phyloP scores from a whole-genome alignment of 2,329 filamentous ascomycete species.

The Colletotrichum godetiae region DNA sequence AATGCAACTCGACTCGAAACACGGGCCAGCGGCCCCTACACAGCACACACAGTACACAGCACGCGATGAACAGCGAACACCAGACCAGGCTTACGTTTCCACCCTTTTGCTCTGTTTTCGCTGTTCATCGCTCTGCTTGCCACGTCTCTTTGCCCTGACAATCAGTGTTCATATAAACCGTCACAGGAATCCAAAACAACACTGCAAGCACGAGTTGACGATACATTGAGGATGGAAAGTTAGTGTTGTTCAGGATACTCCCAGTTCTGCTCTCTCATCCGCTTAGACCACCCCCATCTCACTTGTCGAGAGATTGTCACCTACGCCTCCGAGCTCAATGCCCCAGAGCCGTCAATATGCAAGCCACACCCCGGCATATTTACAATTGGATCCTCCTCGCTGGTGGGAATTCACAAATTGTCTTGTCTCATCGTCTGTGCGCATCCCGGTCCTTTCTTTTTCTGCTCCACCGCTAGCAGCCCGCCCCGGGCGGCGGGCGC shows the following conservation, averaged over 20 bases:
- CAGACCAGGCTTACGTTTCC: not conserved
- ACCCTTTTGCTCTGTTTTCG: not conserved
- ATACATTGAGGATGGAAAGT: not conserved
- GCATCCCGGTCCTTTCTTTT: conserved; percentile 6
- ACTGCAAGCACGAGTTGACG: not conserved
- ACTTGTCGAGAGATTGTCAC: conserved; percentile 24
- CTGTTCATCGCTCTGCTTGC: not conserved
- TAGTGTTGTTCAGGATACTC: not conserved
- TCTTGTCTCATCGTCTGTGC: conserved; percentile 32
- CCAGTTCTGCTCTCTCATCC: not conserved
- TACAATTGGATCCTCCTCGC: conserved; percentile 1
- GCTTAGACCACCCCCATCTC: conserved; percentile 5
- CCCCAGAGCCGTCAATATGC: not conserved
- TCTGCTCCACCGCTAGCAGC: conserved; percentile 5
- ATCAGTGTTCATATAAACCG: not conserved
- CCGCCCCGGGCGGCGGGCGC: conserved; percentile 5
- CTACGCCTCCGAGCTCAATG: conserved; percentile 30
- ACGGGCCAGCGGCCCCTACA: conserved; percentile 23
- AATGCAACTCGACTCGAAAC: conserved; percentile 28
- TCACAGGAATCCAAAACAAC: not conserved
- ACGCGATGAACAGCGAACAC: not conserved
- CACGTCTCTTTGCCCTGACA: not conserved
- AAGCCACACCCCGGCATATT: conserved; percentile 2
- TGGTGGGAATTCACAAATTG: conserved; percentile 9
- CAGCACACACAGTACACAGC: not conserved